A percentile compares a stretch with the other conserved stretches of the same genome.
phyloP scores from a whole-genome alignment of 345 rosid genomes.

The Pistacia vera region DNA sequence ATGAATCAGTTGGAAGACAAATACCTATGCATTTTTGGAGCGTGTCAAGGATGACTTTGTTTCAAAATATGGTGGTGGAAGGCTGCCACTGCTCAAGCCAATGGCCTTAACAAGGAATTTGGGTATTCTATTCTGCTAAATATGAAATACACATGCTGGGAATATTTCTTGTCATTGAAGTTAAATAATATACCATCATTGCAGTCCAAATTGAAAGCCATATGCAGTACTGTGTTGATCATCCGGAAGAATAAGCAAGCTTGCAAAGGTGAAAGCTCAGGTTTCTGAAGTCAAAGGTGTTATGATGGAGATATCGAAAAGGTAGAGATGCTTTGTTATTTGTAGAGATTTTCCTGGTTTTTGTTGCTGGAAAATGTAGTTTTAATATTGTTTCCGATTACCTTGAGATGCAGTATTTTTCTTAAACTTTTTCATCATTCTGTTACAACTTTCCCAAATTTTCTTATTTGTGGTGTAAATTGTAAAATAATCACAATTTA shows the following conservation, averaged over 20 bases:
- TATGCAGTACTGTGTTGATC: slow-evolving; percentile 39
- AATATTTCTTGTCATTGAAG: background rate
- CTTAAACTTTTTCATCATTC: background rate
- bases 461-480: background rate
- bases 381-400: background rate
- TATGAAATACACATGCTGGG: background rate
- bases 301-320: slow-evolving; percentile 60
- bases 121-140: slow-evolving; percentile 30
- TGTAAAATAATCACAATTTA: background rate
- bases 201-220: slow-evolving; percentile 51
- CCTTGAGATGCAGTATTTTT: background rate
- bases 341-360: background rate
- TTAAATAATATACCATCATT: background rate
- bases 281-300: slow-evolving; percentile 60
- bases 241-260: slow-evolving; percentile 55
- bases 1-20: slow-evolving; percentile 58
- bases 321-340: slow-evolving; percentile 21
- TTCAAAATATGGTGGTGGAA: slow-evolving; percentile 53
- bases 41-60: slow-evolving; percentile 57
- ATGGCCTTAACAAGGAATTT: slow-evolving; percentile 55
- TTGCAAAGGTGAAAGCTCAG: slow-evolving; percentile 61
- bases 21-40: slow-evolving; percentile 62
- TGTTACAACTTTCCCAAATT: background rate
- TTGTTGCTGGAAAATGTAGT: background rate
- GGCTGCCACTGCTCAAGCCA: slow-evolving; percentile 52